Base-by-base conservation (phyloP, 306 rosid genomes). In the Senna siamea region DNA sequence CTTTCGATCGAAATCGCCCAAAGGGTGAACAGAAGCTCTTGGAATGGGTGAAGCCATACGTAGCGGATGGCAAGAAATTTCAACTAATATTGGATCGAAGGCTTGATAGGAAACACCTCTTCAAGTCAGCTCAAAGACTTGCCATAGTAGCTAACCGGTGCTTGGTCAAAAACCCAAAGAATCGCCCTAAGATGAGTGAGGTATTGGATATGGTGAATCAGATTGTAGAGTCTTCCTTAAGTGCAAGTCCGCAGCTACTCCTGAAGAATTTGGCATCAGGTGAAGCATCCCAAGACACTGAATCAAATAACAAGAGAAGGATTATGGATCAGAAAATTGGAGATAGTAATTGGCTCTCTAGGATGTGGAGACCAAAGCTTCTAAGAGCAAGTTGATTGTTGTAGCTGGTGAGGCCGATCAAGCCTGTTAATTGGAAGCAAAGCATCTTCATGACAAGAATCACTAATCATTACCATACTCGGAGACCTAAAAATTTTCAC, bases 151-250 rank as follows among this genome's bases (percentile, higher is more conserved):
- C 99, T 60, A 95, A 87, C 79, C 77, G 88, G 38, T 95, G 99
- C 85, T 82, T 95, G 80, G 84, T 79, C 41, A 92, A 85, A 76
- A 78, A 89, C 51, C 93, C 93, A 0, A 95, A 90, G 82, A 92
- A 19, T 76, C 96, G 98, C n/a, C 98, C 98, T 1, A 95, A 95
- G 85, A 95, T 95, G 99, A 95, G 97, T 30, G 88, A 90, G 73
- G 92, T 95, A 41, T 78, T 95, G 86, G 89, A 84, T 65, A 87
- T 92, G 98, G 88, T 95, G 44, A 83, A 85, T 76, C 84, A 76
- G 76, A 73, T 95, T 72, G 60, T 68, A 15, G 87, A 86, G 51
- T 60, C 85, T 35, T 70, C 89, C 38, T 30, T 77, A 9, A 69
- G 76, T 74, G 41, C 79, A 8, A 82, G 80, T 82, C 82, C 89